Base-by-base conservation (phyloP, 192 early-diverging fungal genomes). In the Geranomyces michiganensis region DNA sequence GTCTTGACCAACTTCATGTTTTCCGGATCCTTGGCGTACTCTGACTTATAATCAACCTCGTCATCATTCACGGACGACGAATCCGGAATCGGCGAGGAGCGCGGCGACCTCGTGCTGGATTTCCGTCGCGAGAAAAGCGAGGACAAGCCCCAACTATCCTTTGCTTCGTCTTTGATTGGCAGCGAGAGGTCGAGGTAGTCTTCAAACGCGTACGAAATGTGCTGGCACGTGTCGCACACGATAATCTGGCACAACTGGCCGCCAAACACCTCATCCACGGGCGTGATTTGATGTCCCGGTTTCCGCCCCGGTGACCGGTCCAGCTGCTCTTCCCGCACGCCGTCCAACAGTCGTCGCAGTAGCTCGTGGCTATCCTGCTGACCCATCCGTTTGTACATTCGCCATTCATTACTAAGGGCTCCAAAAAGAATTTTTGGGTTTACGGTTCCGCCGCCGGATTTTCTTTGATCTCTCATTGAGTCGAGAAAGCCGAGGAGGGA, bases 291-390 rank as follows among this genome's bases (percentile, higher is more conserved):
- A 22, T 8, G 14, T 33, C 63, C 9, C 21, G 44, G 15, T 53
- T 45, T 46, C 15, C 32, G 32, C 8, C 36, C 7, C 21, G 59
- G 19, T 15, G 36, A 59, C 47, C 32, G 19, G 24, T 72, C 48
- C 24, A 73, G 15, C 36, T 87, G 86, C 65, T 92, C 91, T 26
- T 83, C 76, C 47, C 76, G 68, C 4, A 92, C 76, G 2, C 78
- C 87, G 62, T 89, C 90, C 41, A 92, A 60, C 12, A 92, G 67
- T 56, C 82, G 76, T 7, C 90, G 80, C 76, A 92, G 78, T 29
- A 92, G 75, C 67, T 92, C 91, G 32, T 92, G 91, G 22, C 83
- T 84, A 67, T 92, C 91, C 70, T 92, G 90, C 71, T 92, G 88
- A 19, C 72, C 67, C 69, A 81, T 84, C 21, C 72, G 75, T 1